A percentile compares a stretch with the other conserved stretches of the same genome.
phyloP scores from a whole-genome alignment of 2,329 filamentous ascomycete species.

The Calonectria pauciramosa region DNA sequence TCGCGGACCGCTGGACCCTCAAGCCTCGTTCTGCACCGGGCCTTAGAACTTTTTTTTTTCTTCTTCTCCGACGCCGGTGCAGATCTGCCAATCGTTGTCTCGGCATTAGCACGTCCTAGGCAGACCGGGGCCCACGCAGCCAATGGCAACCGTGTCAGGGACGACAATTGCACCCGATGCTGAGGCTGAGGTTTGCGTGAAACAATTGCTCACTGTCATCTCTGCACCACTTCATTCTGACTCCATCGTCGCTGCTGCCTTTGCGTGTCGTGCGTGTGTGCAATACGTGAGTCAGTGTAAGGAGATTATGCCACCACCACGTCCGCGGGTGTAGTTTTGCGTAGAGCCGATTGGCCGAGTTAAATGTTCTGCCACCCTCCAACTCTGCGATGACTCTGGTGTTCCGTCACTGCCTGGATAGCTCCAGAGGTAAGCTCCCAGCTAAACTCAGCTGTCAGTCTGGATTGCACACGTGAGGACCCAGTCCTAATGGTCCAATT shows the following conservation, averaged over 20 bases:
- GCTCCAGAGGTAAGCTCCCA: neutral
- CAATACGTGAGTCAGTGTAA: slow-evolving; percentile 19
- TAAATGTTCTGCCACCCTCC: slow-evolving; percentile 14
- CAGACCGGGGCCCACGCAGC: neutral
- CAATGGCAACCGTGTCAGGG: slow-evolving; percentile 7
- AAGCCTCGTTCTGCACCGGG: slow-evolving; percentile 20
- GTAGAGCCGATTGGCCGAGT: slow-evolving; percentile 21
- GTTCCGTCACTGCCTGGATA: slow-evolving; percentile 9
- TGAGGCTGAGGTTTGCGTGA: neutral
- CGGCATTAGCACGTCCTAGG: slow-evolving; percentile 35
- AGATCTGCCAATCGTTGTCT: slow-evolving; percentile 37
- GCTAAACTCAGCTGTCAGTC: neutral
- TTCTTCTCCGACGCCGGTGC: slow-evolving; percentile 8
- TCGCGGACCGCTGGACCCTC: slow-evolving; percentile 29
- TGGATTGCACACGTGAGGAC: slow-evolving; percentile 10
- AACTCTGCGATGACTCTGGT: slow-evolving; percentile 13
- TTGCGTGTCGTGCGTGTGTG: neutral
- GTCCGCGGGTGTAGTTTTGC: neutral
- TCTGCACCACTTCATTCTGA: slow-evolving; percentile 1
- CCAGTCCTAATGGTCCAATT: slow-evolving; percentile 3
- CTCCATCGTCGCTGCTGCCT: neutral
- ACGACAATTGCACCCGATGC: slow-evolving; percentile 5
- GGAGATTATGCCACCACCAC: slow-evolving; percentile 17
- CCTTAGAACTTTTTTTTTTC: slow-evolving; percentile 30
- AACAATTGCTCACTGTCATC: neutral